Base-by-base conservation (phyloP, 331 rosid species). In the Malus hybrid region DNA sequence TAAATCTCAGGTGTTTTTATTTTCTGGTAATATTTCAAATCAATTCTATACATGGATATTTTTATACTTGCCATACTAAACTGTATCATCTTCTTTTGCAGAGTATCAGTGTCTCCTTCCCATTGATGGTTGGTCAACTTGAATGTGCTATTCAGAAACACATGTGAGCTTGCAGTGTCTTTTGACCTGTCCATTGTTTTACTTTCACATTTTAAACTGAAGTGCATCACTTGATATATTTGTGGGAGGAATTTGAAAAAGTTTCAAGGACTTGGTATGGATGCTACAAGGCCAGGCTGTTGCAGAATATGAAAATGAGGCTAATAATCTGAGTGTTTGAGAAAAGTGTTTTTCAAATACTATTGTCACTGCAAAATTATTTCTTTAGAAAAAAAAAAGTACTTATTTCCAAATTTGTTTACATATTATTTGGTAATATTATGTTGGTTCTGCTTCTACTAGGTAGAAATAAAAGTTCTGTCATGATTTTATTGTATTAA, bases 91-190 rank as follows among this genome's bases (percentile, higher is more conserved):
- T 46, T 82, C 69, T 76, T 73, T 73, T 90, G 87, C 94, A 93
- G 98, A 79, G 71, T 60, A 71, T 85, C 63, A 78, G 73, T 69
- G 77, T 89, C 81, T 84, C 84, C 80, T 90, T 87, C 79, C 79
- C 86, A 5, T 74, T 77, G 66, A 84, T 80, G 73, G 71, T 81
- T 63, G 75, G 65, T 86, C 94, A 85, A 79, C 89, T 93, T 79
- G 86, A 85, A 86, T 86, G 79, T 80, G 87, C 93, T 72, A 86
- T 90, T 80, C 82, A 69, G 80, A 90, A 87, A 76, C 98, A 93
- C 74, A 88, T 74, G 98, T 91, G 85, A 76, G 90, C 85, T 28
- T 52, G 39, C 67, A 28, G 67, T 65, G 10, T 65, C 24, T 32
- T 63, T 18, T 62, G 27, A 10, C 32, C 10, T 29, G 64, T 15